phyloP scores from a whole-genome alignment of 2,329 filamentous ascomycete genomes.

The Pseudogymnoascus sp. region DNA sequence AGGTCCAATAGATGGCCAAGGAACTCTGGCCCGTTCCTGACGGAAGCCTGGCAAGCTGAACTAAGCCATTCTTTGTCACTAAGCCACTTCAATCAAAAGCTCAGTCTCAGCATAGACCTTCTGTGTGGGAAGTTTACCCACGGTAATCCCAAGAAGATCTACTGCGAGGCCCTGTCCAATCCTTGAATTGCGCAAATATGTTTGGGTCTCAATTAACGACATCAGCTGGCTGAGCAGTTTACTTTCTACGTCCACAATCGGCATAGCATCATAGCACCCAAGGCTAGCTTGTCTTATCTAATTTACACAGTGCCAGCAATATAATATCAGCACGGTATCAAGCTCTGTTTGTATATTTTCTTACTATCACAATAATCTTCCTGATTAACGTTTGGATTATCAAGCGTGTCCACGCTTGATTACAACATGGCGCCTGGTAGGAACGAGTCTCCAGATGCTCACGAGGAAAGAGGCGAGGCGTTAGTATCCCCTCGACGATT shows the following conservation, averaged over 20 bases:
- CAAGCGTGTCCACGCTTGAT: background rate
- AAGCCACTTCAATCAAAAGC: background rate
- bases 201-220: background rate
- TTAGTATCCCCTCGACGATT: background rate
- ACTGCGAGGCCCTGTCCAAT: background rate
- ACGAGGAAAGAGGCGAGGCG: background rate
- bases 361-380: background rate
- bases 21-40: constrained; percentile 1
- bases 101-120: background rate
- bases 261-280: background rate
- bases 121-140: background rate
- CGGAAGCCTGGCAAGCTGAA: constrained; percentile 3
- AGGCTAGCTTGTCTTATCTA: constrained; percentile 2
- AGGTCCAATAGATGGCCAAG: background rate
- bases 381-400: background rate
- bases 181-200: background rate
- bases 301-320: background rate
- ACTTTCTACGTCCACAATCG: background rate
- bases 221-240: background rate
- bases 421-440: background rate
- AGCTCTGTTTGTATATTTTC: background rate
- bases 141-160: background rate
- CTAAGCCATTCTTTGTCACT: background rate
- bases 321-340: background rate
- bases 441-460: background rate